These are phyloP conservation scores for Globisporangium iwayamae DNA, from an alignment of 352 stramenopile species.

Conservation along the genomic window DNA sequence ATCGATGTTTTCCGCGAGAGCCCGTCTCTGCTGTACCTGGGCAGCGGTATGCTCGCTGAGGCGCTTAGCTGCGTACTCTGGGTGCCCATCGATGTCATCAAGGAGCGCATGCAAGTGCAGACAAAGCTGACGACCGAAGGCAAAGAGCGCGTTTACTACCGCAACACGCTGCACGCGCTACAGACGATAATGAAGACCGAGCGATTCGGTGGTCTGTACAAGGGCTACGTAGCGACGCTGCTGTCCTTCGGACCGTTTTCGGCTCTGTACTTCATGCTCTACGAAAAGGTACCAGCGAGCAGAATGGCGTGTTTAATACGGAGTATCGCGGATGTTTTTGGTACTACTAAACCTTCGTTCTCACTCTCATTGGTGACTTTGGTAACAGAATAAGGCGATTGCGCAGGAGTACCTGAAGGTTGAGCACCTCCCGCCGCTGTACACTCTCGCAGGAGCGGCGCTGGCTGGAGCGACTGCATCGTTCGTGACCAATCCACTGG, in stretches of 20 bases:
- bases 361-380: constrained; percentile 1
- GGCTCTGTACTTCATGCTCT: constrained; percentile 97
- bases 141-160: constrained; percentile 75
- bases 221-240: constrained; percentile 93
- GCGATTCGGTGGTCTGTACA: constrained; percentile 92
- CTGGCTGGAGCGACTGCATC: constrained; percentile 89
- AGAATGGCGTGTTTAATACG: background rate
- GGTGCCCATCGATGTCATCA: constrained; percentile 99
- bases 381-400: constrained; percentile 47
- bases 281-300: constrained; percentile 72
- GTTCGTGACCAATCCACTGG: constrained; percentile 96
- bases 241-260: constrained; percentile 97
- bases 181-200: constrained; percentile 89
- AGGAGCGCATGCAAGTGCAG: constrained; percentile 98
- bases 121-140: constrained; percentile 4
- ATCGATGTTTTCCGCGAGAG: constrained; percentile 37
- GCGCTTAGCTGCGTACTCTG: constrained; percentile 93
- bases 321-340: background rate
- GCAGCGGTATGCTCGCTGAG: constrained; percentile 68
- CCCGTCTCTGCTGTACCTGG: constrained; percentile 69
- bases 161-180: constrained; percentile 88
- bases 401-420: constrained; percentile 35
- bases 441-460: constrained; percentile 67
- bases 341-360: too few relatives aligned
- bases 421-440: constrained; percentile 50